phyloP scores from a whole-genome alignment of 768 basidiomycete species.

The Rhizopogon roseolus region DNA sequence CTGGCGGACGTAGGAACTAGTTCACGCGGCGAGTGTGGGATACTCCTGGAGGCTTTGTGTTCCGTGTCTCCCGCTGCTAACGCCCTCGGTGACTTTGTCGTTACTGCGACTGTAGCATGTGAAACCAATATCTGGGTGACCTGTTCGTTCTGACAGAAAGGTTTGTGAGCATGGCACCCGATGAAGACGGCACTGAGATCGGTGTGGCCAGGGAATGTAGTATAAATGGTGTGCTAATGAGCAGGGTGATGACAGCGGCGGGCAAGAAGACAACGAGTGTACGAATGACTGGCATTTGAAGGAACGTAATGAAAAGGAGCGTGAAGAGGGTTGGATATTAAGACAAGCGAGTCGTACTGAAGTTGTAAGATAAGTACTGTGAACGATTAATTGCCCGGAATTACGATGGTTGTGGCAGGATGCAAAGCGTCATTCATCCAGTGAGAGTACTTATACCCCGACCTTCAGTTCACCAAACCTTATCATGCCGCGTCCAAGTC shows the following conservation, averaged over 20 bases:
- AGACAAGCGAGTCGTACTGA: constrained; percentile 25
- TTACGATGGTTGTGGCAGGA: constrained; percentile 14
- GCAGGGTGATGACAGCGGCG: constrained; percentile 33
- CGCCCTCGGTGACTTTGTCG: background rate
- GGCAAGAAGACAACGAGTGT: constrained; percentile 36
- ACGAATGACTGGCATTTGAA: constrained; percentile 31
- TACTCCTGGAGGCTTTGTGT: background rate
- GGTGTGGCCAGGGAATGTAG: constrained; percentile 18
- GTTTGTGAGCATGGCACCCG: too few species aligned
- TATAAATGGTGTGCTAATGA: constrained; percentile 22
- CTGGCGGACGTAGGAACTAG: background rate
- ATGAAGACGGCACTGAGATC: background rate
- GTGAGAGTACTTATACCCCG: background rate
- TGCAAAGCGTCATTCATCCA: background rate
- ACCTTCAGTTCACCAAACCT: background rate
- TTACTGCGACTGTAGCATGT: background rate
- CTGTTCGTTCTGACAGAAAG: background rate
- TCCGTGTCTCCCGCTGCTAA: background rate
- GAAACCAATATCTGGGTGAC: background rate
- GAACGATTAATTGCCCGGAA: background rate
- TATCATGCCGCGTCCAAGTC: background rate
- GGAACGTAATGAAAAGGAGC: constrained; percentile 9
- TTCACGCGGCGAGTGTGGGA: background rate
- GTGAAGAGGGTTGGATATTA: constrained; percentile 8
- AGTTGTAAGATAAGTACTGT: constrained; percentile 11